A percentile compares a stretch with the other conserved stretches of the same genome.
Evolutionary conservation across 1,284 basidiomycete species (phyloP).

Genomic region (Pterula multifida): DNA sequence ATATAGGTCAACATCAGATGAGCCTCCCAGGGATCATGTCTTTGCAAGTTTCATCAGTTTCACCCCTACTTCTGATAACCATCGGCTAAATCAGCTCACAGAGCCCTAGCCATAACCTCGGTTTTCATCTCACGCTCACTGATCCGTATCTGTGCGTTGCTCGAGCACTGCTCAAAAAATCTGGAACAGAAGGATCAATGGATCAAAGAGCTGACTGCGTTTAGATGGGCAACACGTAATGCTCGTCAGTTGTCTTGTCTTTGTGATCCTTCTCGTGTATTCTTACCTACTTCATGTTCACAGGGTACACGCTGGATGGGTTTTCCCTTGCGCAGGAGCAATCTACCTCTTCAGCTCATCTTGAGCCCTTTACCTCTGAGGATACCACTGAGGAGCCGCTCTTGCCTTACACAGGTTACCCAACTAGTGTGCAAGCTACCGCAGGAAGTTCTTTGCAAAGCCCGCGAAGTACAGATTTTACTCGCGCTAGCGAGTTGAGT

Average conservation of each 20-base stretch:
- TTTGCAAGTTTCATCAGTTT: background rate
- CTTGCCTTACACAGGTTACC: background rate
- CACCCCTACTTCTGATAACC: background rate
- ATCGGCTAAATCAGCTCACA: background rate
- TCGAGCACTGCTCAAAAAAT: background rate
- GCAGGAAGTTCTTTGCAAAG: background rate
- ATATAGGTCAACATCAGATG: background rate
- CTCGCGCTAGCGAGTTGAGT: background rate
- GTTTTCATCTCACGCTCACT: background rate
- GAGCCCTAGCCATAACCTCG: background rate
- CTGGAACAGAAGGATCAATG: background rate
- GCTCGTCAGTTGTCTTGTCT: background rate
- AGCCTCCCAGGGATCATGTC: background rate
- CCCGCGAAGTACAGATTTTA: background rate
- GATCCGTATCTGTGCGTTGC: background rate
- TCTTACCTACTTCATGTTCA: background rate
- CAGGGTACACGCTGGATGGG: background rate
- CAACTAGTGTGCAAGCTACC: background rate
- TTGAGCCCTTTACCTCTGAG: background rate
- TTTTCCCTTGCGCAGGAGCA: background rate
- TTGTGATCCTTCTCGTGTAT: background rate
- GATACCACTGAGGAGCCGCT: background rate
- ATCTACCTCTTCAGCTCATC: background rate
- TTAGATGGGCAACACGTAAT: background rate
- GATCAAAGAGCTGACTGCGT: background rate